A percentile compares a stretch with the other conserved stretches of the same genome.
Conservation (phyloP, 192 early-diverging fungal genomes). For the Chytriomyces sp. region DNA sequence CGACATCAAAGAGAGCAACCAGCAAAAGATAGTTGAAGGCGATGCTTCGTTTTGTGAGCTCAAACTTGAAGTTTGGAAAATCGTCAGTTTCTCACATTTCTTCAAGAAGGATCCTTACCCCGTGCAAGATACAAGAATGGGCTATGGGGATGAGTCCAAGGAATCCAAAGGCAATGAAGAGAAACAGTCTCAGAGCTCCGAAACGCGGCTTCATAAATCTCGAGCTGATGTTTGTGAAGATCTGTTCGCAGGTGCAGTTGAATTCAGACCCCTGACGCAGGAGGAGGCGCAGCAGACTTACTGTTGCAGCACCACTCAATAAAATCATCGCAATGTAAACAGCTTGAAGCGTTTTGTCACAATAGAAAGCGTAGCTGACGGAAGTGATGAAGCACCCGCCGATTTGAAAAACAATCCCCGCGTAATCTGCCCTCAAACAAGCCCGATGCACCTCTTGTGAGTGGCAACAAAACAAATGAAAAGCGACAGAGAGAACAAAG, state of each 20-base stretch:
- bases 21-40: conserved; percentile 61
- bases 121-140: conserved; percentile 66
- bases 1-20: conserved; percentile 71
- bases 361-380: conserved; percentile 25
- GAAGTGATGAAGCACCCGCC: conserved; percentile 38
- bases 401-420: conserved; percentile 78
- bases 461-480: conserved; percentile 18
- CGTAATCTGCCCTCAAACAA: conserved; percentile 70
- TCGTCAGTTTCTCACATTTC: neutral
- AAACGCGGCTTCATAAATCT: conserved; percentile 59
- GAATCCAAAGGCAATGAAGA: conserved; percentile 77
- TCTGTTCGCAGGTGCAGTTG: neutral
- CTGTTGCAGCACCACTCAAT: conserved; percentile 44
- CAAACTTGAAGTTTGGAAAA: conserved; percentile 13
- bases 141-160: conserved; percentile 67
- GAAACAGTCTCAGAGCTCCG: conserved; percentile 64
- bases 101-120: conserved; percentile 50
- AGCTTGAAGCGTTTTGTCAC: neutral
- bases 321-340: conserved; percentile 15
- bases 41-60: conserved; percentile 55
- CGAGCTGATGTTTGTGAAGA: conserved; percentile 19
- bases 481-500: neutral
- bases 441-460: conserved; percentile 6
- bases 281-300: neutral
- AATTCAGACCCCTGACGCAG: neutral